phyloP scores from a whole-genome alignment of 192 early-diverging fungal genomes.

The Dissophora ornata region DNA sequence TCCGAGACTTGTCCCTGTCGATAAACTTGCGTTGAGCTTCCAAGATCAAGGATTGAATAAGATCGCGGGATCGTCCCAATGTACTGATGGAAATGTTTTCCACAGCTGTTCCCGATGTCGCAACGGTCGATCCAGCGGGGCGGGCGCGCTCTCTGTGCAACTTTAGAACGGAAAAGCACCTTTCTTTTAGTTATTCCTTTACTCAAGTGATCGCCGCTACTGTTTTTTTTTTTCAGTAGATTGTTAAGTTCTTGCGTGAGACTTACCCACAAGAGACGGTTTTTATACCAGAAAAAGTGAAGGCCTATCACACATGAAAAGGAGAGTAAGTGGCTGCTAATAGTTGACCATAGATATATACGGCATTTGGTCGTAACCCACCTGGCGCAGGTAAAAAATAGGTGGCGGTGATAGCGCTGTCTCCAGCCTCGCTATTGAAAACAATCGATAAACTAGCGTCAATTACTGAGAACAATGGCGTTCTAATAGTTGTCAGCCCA shows the following conservation, averaged over 20 bases:
- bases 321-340: too few species aligned
- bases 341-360: too few species aligned
- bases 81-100: constrained; percentile 69
- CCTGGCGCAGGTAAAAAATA: constrained; percentile 72
- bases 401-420: constrained; percentile 40
- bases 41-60: constrained; percentile 63
- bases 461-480: too few species aligned
- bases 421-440: constrained; percentile 30
- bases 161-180: too few species aligned
- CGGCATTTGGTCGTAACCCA: not conserved
- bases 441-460: too few species aligned
- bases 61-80: constrained; percentile 59
- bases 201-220: too few species aligned
- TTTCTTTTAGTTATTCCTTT: too few species aligned
- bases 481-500: not conserved
- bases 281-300: constrained; percentile 66
- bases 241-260: not conserved
- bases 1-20: constrained; percentile 68
- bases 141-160: constrained; percentile 55
- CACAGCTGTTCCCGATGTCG: constrained; percentile 33
- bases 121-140: constrained; percentile 32
- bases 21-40: constrained; percentile 67
- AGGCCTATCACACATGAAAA: constrained; percentile 58
- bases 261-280: constrained; percentile 61
- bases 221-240: too few species aligned